Evolutionary conservation across 2,329 filamentous ascomycete species (phyloP).

Genomic region (Cytospora piceae): DNA sequence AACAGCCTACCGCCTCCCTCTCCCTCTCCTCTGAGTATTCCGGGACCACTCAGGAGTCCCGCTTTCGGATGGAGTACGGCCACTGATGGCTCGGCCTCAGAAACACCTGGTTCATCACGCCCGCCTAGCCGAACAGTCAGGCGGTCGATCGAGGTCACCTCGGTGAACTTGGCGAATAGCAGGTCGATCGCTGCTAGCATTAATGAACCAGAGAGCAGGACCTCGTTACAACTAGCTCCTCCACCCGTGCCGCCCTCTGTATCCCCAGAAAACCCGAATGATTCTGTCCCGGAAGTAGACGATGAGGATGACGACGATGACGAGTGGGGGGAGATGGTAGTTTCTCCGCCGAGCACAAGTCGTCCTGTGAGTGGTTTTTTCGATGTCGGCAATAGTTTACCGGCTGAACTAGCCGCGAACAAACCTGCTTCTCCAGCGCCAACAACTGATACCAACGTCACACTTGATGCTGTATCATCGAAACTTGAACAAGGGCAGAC

Average conservation of each 20-base stretch:
- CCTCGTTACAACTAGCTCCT: constrained; percentile 15
- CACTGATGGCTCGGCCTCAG: constrained; percentile 16
- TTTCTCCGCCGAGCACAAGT: constrained; percentile 40
- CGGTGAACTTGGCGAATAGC: constrained; percentile 3
- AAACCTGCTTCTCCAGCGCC: neutral
- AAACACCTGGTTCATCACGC: constrained; percentile 25
- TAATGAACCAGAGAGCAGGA: constrained; percentile 19
- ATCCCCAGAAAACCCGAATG: neutral
- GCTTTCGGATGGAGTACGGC: constrained; percentile 28
- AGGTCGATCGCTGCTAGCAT: constrained; percentile 4
- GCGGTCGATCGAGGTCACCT: constrained; percentile 21
- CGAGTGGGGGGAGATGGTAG: constrained; percentile 66
- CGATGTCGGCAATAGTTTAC: constrained; percentile 11
- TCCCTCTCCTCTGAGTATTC: constrained; percentile 28
- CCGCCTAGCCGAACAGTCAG: constrained; percentile 22
- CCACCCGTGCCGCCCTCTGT: constrained; percentile 13
- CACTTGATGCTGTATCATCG: constrained; percentile 10
- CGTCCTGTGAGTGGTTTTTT: constrained; percentile 20
- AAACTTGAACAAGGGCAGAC: neutral
- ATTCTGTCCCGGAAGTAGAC: neutral
- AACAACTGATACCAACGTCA: neutral
- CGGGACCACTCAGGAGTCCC: constrained; percentile 23
- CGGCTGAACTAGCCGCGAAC: neutral
- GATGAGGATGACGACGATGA: constrained; percentile 52
- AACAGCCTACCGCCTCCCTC: constrained; percentile 25